A percentile compares a stretch with the other conserved stretches of the same genome.
phyloP scores from a whole-genome alignment of 78 protist genomes.

The Blattamonas nauphoetae region DNA sequence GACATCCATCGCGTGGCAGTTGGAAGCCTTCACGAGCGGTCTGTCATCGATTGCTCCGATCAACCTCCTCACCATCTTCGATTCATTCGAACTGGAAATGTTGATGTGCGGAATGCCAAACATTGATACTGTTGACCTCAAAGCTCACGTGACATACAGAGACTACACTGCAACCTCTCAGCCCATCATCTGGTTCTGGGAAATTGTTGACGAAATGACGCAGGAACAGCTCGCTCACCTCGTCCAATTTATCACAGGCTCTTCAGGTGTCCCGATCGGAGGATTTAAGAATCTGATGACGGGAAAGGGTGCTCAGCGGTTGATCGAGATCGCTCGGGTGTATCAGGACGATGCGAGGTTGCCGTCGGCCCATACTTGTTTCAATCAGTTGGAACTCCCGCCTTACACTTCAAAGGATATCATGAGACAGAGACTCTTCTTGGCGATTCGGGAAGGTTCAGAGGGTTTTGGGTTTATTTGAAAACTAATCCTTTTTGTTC shows the following conservation, averaged over 20 bases:
- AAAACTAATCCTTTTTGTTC: not conserved
- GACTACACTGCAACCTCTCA: not conserved
- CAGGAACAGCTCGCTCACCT: not conserved
- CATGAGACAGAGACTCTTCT: conserved; percentile 6
- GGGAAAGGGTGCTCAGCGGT: not conserved
- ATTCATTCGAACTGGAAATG: conserved; percentile 78
- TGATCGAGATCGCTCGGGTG: not conserved
- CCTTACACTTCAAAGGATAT: conserved; percentile 3
- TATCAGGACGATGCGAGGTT: not conserved
- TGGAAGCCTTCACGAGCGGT: conserved; percentile 59
- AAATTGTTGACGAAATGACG: not conserved
- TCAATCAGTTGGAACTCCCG: conserved; percentile 9
- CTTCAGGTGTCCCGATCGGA: conserved; percentile 54
- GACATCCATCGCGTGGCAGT: not conserved
- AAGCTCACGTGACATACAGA: not conserved
- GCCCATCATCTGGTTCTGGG: conserved; percentile 13
- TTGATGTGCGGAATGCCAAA: conserved; percentile 48
- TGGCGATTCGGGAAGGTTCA: not conserved
- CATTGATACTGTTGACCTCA: not conserved
- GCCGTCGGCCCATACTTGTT: conserved; percentile 22
- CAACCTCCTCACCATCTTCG: conserved; percentile 51
- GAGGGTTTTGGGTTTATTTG: not conserved
- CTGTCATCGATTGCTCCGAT: conserved; percentile 66
- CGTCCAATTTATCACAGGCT: conserved; percentile 75
- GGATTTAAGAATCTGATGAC: not conserved